These are phyloP conservation scores for Rhodotorula paludigena DNA, from an alignment of 768 basidiomycete species.

Conservation along the genomic window DNA sequence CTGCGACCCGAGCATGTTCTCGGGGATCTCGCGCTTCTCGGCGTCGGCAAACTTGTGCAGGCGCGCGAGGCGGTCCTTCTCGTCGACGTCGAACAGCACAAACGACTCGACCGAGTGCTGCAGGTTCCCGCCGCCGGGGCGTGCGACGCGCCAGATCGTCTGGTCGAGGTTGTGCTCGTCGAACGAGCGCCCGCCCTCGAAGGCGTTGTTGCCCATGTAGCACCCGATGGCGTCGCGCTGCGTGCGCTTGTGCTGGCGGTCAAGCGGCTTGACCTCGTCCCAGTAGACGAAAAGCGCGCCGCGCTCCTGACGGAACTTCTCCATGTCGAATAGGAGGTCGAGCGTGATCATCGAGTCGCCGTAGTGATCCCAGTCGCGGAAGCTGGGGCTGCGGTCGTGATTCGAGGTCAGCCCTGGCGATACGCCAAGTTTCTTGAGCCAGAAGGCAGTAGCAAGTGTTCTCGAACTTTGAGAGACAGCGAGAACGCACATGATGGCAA, in stretches of 20 bases:
- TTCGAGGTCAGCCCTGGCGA: too few relatives aligned
- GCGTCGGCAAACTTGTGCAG: conserved; percentile 9
- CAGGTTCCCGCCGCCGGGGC: neutral
- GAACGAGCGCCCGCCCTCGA: conserved; percentile 32
- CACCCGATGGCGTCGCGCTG: conserved; percentile 23
- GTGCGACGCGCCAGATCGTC: conserved; percentile 21
- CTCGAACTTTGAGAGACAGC: neutral
- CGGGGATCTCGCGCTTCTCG: conserved; percentile 8
- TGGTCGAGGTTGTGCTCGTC: conserved; percentile 33
- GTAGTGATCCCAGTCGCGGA: conserved; percentile 30
- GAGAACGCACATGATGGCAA: conserved; percentile 27
- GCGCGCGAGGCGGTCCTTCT: conserved; percentile 2
- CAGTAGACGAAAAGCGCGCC: conserved; percentile 26
- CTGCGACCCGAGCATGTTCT: conserved; percentile 27
- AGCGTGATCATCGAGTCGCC: conserved; percentile 31
- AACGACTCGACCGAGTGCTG: conserved; percentile 17
- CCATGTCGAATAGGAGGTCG: conserved; percentile 28
- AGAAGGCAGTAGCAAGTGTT: neutral
- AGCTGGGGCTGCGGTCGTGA: conserved; percentile 5
- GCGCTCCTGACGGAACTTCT: conserved; percentile 24
- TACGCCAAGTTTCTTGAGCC: too few relatives aligned
- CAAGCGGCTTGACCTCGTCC: conserved; percentile 36
- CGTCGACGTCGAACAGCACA: conserved; percentile 22
- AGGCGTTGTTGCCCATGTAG: conserved; percentile 27
- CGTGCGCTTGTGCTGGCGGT: conserved; percentile 17